These are phyloP conservation scores for Pluteus cervinus DNA, from an alignment of 768 basidiomycete genomes.

Conservation along the genomic window DNA sequence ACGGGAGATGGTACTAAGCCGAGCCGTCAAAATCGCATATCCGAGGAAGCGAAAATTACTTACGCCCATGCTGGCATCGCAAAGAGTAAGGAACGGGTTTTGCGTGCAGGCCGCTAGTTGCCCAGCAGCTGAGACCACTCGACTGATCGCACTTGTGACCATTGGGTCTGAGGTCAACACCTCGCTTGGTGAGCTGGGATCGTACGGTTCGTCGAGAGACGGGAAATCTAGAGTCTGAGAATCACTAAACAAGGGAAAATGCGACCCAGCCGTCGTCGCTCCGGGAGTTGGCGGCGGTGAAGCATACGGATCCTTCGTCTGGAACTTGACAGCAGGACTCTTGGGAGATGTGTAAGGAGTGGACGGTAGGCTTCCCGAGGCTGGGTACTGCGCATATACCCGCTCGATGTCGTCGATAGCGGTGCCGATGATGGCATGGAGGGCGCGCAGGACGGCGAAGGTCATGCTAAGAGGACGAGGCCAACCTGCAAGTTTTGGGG, in stretches of 20 bases:
- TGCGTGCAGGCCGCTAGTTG: conserved; percentile 64
- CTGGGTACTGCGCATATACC: conserved; percentile 36
- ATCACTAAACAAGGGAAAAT: not conserved
- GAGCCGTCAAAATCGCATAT: not conserved
- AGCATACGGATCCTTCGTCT: conserved; percentile 13
- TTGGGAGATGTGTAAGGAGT: conserved; percentile 12
- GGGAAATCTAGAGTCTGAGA: conserved; percentile 57
- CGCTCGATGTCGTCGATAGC: conserved; percentile 65
- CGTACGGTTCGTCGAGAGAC: conserved; percentile 42
- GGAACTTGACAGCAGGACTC: conserved; percentile 3
- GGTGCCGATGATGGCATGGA: conserved; percentile 61
- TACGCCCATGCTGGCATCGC: conserved; percentile 69
- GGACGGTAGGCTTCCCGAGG: conserved; percentile 6
- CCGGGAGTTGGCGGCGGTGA: conserved; percentile 27
- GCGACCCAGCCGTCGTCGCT: not conserved
- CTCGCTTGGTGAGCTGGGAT: conserved; percentile 43
- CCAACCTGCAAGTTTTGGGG: conserved; percentile 3
- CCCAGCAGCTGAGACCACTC: conserved; percentile 63
- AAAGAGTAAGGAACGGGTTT: conserved; percentile 62
- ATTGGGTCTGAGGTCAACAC: conserved; percentile 52
- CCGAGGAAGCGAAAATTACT: conserved; percentile 16
- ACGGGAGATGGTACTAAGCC: conserved; percentile 64
- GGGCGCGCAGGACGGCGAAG: conserved; percentile 55
- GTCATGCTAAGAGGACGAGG: conserved; percentile 33
- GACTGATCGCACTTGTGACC: conserved; percentile 53